Conservation (phyloP, 192 early-diverging fungal genomes). For the Entomortierella beljakovae region DNA sequence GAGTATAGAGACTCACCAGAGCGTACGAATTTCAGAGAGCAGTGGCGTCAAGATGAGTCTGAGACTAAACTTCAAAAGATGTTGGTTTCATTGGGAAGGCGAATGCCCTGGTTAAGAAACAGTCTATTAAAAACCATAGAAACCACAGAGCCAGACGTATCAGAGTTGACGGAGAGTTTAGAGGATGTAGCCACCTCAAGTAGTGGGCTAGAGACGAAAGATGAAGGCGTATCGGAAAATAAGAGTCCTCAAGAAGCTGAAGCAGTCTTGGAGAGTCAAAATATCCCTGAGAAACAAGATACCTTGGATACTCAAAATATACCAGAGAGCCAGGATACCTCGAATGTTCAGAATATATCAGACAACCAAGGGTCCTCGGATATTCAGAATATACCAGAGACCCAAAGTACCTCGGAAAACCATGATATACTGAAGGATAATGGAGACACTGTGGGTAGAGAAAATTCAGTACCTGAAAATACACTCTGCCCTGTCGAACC, state of each 20-base stretch:
- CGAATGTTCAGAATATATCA: not conserved
- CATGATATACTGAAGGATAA: no score
- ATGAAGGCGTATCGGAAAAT: no score
- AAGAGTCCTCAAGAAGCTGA: no score
- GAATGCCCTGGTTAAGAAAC: conserved; percentile 80
- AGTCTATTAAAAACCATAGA: conserved; percentile 32
- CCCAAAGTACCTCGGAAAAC: no score
- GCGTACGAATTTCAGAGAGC: conserved; percentile 72
- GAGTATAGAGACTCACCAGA: conserved; percentile 66
- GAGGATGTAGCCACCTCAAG: not conserved
- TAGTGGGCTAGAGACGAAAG: not conserved
- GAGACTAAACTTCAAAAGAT: conserved; percentile 80
- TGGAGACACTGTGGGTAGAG: no score
- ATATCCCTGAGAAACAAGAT: not conserved
- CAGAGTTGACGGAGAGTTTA: not conserved
- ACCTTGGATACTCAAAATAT: not conserved
- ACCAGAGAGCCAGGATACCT: not conserved
- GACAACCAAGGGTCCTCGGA: not conserved
- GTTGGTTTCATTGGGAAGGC: conserved; percentile 70
- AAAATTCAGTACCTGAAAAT: no score
- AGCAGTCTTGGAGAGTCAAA: not conserved
- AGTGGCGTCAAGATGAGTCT: conserved; percentile 76
- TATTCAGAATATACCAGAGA: not conserved
- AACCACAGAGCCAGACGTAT: not conserved
- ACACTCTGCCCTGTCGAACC: no score